Percentiles rank a stretch among this genome's conserved stretches.
Evolutionary conservation across 2,329 filamentous ascomycete species (phyloP).

Genomic region (Chaetomiaceae sp.): DNA sequence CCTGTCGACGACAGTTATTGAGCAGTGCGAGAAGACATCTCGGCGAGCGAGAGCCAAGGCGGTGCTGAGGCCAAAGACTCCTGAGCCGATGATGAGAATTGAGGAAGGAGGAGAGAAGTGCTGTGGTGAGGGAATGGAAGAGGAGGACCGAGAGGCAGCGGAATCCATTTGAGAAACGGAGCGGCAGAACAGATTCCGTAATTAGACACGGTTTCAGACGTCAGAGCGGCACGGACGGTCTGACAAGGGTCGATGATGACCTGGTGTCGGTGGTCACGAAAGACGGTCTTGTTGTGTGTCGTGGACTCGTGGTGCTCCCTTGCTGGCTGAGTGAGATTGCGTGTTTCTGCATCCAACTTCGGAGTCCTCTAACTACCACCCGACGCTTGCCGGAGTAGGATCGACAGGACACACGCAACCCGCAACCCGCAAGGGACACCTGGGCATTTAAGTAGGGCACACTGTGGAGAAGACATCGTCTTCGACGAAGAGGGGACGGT

Average conservation of each 20-base stretch:
- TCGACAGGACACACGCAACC: not conserved
- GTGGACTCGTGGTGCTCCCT: not conserved
- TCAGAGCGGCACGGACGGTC: constrained; percentile 3
- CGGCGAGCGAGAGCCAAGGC: constrained; percentile 67
- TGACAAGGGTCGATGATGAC: not conserved
- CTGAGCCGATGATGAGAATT: constrained; percentile 66
- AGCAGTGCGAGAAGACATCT: constrained; percentile 47
- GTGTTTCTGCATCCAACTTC: not conserved
- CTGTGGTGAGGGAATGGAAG: constrained; percentile 15
- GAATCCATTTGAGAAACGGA: constrained; percentile 16
- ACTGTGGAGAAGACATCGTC: constrained; percentile 9
- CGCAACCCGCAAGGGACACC: too few relatives aligned
- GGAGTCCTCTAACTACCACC: too few relatives aligned
- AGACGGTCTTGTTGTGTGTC: not conserved
- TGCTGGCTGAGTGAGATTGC: not conserved
- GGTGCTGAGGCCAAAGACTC: constrained; percentile 56
- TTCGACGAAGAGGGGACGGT: not conserved
- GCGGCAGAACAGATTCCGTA: not conserved
- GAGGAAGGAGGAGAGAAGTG: constrained; percentile 38
- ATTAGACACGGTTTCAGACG: constrained; percentile 11
- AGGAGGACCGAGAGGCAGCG: constrained; percentile 12
- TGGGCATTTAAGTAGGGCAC: not conserved
- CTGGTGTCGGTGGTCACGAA: not conserved
- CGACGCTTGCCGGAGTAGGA: too few relatives aligned
- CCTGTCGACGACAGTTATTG: constrained; percentile 58